Base-by-base conservation (phyloP, 2,329 filamentous ascomycete species). In the Hirsutella minnesotensis region DNA sequence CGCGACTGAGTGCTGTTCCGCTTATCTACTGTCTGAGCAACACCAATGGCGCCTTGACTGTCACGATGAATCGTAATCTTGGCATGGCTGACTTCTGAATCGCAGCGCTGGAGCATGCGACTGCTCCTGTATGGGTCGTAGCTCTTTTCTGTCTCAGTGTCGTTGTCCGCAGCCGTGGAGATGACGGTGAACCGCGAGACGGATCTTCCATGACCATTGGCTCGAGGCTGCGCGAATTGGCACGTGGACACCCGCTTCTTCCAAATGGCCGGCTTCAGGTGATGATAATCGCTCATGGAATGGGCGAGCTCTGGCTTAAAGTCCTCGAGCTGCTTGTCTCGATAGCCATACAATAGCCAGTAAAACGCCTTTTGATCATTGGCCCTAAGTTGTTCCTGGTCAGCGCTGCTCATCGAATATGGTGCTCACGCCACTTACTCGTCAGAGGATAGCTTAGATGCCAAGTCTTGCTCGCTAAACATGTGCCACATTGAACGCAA, bases 341-440 rank as follows among this genome's bases (percentile, higher is more conserved):
- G 77, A 59, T 95, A 94, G 59, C 82, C 83, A 49, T 83, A 65
- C 8, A 98, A 73, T 18, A 94, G 75, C 62, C 80, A 83, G 61
- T 96, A 98, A 61, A 96, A 95, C 51, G 90, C 74, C 56, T 95
- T 94, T 57, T 95, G 88, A 43, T 95, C 86, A 49, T 94, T 96
- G 4, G 77, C 70, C 49, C 84, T 90, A 27, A n/a, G 15, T 16
- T 35, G 9, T 18, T 9, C 18, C 33, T 4, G 20, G 21, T 36
- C 31, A 19, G 40, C 34, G 15, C 21, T 20, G 24, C n/a, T n/a
- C 15, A 3, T 9, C 13, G 5, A 22, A 12, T 20, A 5, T 9
- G 15, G 18, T 9, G 22, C 2, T 3, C 3, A 21, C 19, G 35
- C 7, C 18, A 70, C 79, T 62, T 67, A 84, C 78, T 79, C 74